Conservation (phyloP, 164 flowering plant genomes). For the Kalanchoe fedtschenkoi region DNA sequence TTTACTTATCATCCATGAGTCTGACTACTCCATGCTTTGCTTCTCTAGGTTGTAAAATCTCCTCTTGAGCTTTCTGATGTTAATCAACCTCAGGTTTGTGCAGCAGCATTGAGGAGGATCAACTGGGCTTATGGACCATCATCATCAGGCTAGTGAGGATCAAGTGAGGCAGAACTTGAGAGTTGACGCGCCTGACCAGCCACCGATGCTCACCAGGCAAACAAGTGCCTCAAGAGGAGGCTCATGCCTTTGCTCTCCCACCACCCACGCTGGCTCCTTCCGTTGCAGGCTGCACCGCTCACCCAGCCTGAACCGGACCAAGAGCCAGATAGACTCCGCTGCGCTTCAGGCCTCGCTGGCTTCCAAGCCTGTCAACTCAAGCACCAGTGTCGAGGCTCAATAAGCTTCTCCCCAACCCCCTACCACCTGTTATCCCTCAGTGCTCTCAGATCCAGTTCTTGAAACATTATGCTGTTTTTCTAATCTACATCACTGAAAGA, state of each 20-base stretch:
- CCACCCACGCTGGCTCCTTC: slow-evolving; percentile 48
- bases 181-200: not conserved
- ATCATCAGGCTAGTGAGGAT: not conserved
- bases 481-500: not conserved
- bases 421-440: not conserved
- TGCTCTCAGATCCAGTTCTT: not conserved
- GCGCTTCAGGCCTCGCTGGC: slow-evolving; percentile 9
- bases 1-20: no score
- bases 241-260: slow-evolving; percentile 51
- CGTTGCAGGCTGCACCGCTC: slow-evolving; percentile 54
- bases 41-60: not conserved
- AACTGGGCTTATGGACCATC: not conserved
- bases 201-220: slow-evolving; percentile 25
- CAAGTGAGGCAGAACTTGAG: not conserved
- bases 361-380: not conserved
- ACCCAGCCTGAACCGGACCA: slow-evolving; percentile 37
- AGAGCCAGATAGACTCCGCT: slow-evolving; percentile 28
- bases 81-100: not conserved
- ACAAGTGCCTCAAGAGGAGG: slow-evolving; percentile 24
- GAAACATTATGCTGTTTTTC: not conserved
- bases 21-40: not conserved
- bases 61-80: not conserved
- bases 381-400: slow-evolving; percentile 7
- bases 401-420: not conserved
- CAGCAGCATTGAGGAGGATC: not conserved